phyloP scores from a whole-genome alignment of 1,284 basidiomycete species.

The Cerioporus squamosus region DNA sequence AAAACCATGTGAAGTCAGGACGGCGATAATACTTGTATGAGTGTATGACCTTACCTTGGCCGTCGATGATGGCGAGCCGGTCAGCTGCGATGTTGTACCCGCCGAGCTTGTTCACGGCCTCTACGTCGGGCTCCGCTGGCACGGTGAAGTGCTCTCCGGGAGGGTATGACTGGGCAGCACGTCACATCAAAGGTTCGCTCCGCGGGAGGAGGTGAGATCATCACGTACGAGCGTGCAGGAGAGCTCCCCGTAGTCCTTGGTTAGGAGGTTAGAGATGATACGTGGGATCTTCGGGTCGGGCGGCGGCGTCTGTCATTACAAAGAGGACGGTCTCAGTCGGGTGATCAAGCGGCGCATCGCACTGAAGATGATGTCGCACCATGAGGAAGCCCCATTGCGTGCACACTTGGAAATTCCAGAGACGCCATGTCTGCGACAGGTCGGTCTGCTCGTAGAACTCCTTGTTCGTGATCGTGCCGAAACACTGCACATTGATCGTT shows the following conservation, averaged over 20 bases:
- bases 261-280: slow-evolving; percentile 75
- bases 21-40: neutral
- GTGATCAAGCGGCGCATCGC: slow-evolving; percentile 21
- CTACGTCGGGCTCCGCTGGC: slow-evolving; percentile 76
- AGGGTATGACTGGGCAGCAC: slow-evolving; percentile 65
- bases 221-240: slow-evolving; percentile 86
- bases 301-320: slow-evolving; percentile 38
- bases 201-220: slow-evolving; percentile 47
- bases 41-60: slow-evolving; percentile 50
- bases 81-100: slow-evolving; percentile 78
- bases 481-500: slow-evolving; percentile 62
- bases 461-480: slow-evolving; percentile 76
- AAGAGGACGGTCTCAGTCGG: neutral
- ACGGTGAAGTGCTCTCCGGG: slow-evolving; percentile 78
- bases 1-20: neutral
- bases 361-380: slow-evolving; percentile 39
- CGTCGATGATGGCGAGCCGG: slow-evolving; percentile 86
- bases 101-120: slow-evolving; percentile 79
- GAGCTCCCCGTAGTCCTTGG: slow-evolving; percentile 76
- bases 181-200: neutral
- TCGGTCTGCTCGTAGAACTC: slow-evolving; percentile 63
- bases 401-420: slow-evolving; percentile 93
- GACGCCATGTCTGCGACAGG: slow-evolving; percentile 78
- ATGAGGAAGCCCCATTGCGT: slow-evolving; percentile 94
- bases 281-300: slow-evolving; percentile 60